Evolutionary conservation across 2,329 filamentous ascomycete genomes (phyloP).

Genomic region (Penicillium hordei): DNA sequence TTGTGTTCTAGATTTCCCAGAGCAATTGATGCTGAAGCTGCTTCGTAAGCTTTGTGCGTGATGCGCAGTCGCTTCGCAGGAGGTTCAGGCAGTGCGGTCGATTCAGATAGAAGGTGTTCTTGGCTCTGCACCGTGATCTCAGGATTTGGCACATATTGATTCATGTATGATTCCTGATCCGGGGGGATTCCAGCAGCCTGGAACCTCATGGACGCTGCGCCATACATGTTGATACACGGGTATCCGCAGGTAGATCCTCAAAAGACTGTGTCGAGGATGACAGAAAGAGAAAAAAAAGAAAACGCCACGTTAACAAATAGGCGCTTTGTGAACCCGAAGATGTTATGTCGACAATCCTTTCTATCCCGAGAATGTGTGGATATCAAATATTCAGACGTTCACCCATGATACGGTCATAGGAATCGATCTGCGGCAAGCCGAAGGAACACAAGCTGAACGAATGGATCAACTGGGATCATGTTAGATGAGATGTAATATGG

Average conservation of each 20-base stretch:
- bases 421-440: conserved; percentile 8
- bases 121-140: not conserved
- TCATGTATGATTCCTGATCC: conserved; percentile 16
- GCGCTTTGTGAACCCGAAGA: not conserved
- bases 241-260: conserved; percentile 6
- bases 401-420: conserved; percentile 27
- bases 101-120: not conserved
- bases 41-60: conserved; percentile 10
- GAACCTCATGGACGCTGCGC: conserved; percentile 21
- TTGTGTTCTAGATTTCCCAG: not conserved
- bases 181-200: conserved; percentile 16
- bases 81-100: conserved; percentile 11
- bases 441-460: conserved; percentile 2
- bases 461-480: conserved; percentile 1
- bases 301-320: not conserved
- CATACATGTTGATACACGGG: conserved; percentile 25
- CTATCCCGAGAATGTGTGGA: conserved; percentile 11
- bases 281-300: not conserved
- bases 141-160: conserved; percentile 11
- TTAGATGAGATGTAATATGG: conserved; percentile 1
- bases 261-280: not conserved
- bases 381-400: conserved; percentile 25
- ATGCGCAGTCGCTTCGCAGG: conserved; percentile 22
- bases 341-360: not conserved
- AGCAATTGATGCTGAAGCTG: conserved; percentile 4